phyloP scores from a whole-genome alignment of 164 flowering plant genomes.

The Tetracentron sinense region DNA sequence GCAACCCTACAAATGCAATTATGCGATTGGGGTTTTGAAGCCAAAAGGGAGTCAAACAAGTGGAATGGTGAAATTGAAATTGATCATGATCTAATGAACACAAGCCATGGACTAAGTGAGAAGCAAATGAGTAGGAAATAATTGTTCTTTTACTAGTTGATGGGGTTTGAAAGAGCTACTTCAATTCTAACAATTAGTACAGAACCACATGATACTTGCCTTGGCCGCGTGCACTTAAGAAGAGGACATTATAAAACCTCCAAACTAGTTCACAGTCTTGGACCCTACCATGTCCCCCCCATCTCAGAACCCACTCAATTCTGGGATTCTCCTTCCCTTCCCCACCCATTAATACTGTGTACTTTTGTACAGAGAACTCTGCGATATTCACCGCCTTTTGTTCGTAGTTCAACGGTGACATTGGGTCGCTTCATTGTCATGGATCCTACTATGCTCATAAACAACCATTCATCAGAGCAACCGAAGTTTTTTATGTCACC shows the following conservation, averaged over 20 bases:
- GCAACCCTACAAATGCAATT: not conserved
- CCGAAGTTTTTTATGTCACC: not conserved
- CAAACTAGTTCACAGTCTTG: conserved; percentile 1
- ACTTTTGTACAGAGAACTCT: not conserved
- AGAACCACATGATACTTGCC: conserved; percentile 18
- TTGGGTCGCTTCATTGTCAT: not conserved
- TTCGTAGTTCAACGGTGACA: not conserved
- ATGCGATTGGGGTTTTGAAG: not conserved
- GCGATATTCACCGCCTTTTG: not conserved
- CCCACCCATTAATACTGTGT: not conserved
- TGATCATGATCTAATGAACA: conserved; percentile 8
- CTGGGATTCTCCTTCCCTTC: conserved; percentile 2
- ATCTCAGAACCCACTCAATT: conserved; percentile 8
- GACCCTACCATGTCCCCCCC: conserved; percentile 20
- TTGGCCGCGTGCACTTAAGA: not conserved
- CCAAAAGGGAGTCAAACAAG: conserved; percentile 14
- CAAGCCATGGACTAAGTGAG: conserved; percentile 7
- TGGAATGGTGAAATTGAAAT: not conserved
- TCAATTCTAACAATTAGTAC: conserved; percentile 3
- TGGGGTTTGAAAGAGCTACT: conserved; percentile 8
- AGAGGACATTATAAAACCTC: conserved; percentile 17
- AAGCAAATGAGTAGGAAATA: conserved; percentile 25
- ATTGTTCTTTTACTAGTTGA: conserved; percentile 12
- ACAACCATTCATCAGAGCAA: not conserved
- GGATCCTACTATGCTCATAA: too few relatives aligned